phyloP scores from a whole-genome alignment of 2,329 filamentous ascomycete species.

The Ascochyta koolunga region DNA sequence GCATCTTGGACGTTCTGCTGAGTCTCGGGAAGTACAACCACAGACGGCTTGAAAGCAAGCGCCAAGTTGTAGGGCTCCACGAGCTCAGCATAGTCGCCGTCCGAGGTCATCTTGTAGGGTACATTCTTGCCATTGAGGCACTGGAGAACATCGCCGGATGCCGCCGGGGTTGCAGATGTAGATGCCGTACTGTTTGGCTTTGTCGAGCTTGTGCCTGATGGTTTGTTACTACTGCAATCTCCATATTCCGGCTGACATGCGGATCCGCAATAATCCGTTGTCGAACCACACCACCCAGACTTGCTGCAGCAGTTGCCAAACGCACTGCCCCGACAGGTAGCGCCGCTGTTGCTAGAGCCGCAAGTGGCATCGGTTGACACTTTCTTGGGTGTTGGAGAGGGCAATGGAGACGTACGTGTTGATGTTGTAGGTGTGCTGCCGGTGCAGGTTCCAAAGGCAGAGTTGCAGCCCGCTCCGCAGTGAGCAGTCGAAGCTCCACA shows the following conservation, averaged over 20 bases:
- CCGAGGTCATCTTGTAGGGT: conserved; percentile 37
- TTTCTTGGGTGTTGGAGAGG: conserved; percentile 31
- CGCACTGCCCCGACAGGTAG: conserved; percentile 21
- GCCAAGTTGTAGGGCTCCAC: conserved; percentile 47
- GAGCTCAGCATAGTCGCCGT: conserved; percentile 33
- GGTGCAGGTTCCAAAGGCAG: conserved; percentile 39
- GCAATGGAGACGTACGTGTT: conserved; percentile 19
- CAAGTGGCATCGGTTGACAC: conserved; percentile 51
- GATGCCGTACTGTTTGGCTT: conserved; percentile 20
- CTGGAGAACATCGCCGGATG: conserved; percentile 23
- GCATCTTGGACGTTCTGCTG: conserved; percentile 62
- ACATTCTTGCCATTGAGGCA: conserved; percentile 45
- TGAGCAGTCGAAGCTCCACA: conserved; percentile 45
- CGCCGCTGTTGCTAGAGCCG: conserved; percentile 47
- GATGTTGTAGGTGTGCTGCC: conserved; percentile 19
- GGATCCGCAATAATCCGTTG: conserved; percentile 40
- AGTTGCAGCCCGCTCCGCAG: conserved; percentile 42
- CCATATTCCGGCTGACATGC: conserved; percentile 44
- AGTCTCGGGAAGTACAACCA: conserved; percentile 62
- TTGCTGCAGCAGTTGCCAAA: conserved; percentile 49
- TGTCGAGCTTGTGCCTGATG: conserved; percentile 17
- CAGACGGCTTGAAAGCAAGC: conserved; percentile 54
- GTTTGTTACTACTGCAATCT: conserved; percentile 30
- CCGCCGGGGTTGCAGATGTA: conserved; percentile 21
- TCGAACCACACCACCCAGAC: conserved; percentile 52